Evolutionary conservation across 208 protist species (phyloP).

Genomic region (Leishmania tropica): DNA sequence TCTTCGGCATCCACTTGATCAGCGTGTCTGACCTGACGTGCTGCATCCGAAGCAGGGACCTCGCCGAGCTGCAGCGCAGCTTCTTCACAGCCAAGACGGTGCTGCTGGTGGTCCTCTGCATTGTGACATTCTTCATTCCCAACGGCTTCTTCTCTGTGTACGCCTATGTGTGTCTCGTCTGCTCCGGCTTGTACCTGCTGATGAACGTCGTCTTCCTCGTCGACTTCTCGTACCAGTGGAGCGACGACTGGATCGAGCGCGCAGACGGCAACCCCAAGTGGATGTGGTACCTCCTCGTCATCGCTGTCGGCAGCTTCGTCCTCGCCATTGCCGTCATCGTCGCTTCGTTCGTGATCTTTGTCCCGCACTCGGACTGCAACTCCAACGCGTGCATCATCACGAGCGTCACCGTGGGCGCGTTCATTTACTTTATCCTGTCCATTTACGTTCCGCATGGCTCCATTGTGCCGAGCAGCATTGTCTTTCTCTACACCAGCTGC

Average conservation of each 20-base stretch:
- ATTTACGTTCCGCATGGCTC: slow-evolving; percentile 88
- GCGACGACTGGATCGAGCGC: slow-evolving; percentile 89
- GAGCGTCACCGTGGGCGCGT: slow-evolving; percentile 68
- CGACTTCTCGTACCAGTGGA: slow-evolving; percentile 94
- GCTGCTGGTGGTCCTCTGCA: slow-evolving; percentile 63
- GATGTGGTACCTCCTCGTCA: slow-evolving; percentile 83
- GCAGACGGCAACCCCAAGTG: slow-evolving; percentile 82
- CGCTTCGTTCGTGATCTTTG: slow-evolving; percentile 75
- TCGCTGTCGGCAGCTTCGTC: slow-evolving; percentile 54
- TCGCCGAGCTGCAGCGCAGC: slow-evolving; percentile 73
- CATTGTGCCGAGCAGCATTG: slow-evolving; percentile 91
- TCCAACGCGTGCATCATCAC: slow-evolving; percentile 87
- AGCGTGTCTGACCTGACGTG: slow-evolving; percentile 88
- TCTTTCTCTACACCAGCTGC: slow-evolving; percentile 89
- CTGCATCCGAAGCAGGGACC: slow-evolving; percentile 72
- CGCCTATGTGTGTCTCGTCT: slow-evolving; percentile 84
- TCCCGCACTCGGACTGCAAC: slow-evolving; percentile 83
- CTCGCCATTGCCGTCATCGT: slow-evolving; percentile 51
- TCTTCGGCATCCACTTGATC: slow-evolving; percentile 87
- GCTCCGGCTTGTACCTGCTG: slow-evolving; percentile 81
- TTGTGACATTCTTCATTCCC: slow-evolving; percentile 81
- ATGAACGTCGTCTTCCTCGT: slow-evolving; percentile 94
- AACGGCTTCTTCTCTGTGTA: slow-evolving; percentile 87
- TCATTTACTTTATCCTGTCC: slow-evolving; percentile 83
- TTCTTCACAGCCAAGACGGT: slow-evolving; percentile 86